phyloP scores from a whole-genome alignment of 768 basidiomycete species.

The Coprinopsis cinerea region DNA sequence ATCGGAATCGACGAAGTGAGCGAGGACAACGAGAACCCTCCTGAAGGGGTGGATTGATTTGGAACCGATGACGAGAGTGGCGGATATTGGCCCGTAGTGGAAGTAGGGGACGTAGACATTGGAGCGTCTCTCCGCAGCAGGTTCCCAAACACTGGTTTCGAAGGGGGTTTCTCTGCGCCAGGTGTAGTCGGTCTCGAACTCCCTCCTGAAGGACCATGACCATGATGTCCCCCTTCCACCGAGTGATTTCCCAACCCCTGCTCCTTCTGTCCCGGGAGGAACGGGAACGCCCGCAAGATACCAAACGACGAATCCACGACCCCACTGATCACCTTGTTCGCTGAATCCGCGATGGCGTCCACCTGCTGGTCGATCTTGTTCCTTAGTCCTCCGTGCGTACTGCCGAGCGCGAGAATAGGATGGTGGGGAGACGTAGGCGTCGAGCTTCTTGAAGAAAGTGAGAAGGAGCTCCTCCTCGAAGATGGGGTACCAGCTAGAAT shows the following conservation, averaged over 20 bases:
- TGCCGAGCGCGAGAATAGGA: conserved; percentile 26
- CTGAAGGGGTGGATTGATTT: conserved; percentile 40
- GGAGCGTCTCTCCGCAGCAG: conserved; percentile 37
- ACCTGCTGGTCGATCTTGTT: conserved; percentile 74
- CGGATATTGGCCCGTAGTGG: neutral
- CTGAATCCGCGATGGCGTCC: conserved; percentile 75
- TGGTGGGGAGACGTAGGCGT: neutral
- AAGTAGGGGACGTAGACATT: neutral
- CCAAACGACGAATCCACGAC: conserved; percentile 91
- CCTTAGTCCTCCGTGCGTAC: conserved; percentile 52
- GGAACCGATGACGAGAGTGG: too few species aligned
- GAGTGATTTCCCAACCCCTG: neutral
- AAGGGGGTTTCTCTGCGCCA: conserved; percentile 13
- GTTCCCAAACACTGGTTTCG: conserved; percentile 17
- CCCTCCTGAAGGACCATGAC: too few species aligned
- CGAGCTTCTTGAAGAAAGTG: neutral
- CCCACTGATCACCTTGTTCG: conserved; percentile 77
- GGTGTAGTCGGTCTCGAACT: conserved; percentile 11
- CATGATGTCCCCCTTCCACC: too few species aligned
- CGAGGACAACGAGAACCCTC: conserved; percentile 78
- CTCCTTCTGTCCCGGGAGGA: conserved; percentile 47
- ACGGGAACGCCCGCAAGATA: conserved; percentile 72
- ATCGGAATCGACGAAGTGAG: conserved; percentile 59
- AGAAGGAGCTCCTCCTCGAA: conserved; percentile 1
- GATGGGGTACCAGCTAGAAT: conserved; percentile 17